phyloP scores from a whole-genome alignment of 805 yeast genomes.

The Yarrowia hollandica region DNA sequence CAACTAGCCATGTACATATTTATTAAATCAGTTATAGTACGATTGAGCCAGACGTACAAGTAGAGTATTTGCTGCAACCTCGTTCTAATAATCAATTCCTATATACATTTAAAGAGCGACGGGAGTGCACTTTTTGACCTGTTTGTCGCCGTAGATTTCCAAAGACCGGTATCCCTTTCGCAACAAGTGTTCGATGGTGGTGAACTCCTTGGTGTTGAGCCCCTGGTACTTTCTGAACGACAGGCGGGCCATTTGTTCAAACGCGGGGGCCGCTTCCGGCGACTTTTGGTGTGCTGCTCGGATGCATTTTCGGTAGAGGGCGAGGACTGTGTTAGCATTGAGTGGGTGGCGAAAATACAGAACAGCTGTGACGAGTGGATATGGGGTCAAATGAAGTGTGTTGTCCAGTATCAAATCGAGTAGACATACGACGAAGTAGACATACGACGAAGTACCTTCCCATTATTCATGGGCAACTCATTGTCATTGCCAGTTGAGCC shows the following conservation, averaged over 20 bases:
- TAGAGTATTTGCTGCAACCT: neutral
- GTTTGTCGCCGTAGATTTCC: constrained; percentile 71
- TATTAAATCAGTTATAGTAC: constrained; percentile 4
- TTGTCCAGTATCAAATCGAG: too few relatives aligned
- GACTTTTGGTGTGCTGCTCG: constrained; percentile 52
- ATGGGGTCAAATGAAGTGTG: too few relatives aligned
- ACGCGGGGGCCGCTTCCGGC: constrained; percentile 47
- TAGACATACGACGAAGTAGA: too few relatives aligned
- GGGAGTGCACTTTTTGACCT: constrained; percentile 54
- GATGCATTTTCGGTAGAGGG: constrained; percentile 52
- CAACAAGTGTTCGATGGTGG: constrained; percentile 80
- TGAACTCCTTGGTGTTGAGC: constrained; percentile 74
- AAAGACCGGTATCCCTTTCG: constrained; percentile 70
- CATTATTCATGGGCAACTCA: too few relatives aligned
- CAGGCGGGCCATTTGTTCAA: constrained; percentile 50
- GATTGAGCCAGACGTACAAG: neutral
- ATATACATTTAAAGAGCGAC: constrained; percentile 17
- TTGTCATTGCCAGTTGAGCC: too few relatives aligned
- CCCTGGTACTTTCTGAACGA: constrained; percentile 61
- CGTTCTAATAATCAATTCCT: too few relatives aligned
- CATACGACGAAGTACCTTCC: too few relatives aligned
- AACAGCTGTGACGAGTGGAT: too few relatives aligned
- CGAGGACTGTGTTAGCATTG: constrained; percentile 41
- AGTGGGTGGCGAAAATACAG: neutral
- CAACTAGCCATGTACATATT: constrained; percentile 22